These are phyloP conservation scores for Tetrapisispora namnaoensis DNA, from an alignment of 805 yeast species.

Conservation along the genomic window DNA sequence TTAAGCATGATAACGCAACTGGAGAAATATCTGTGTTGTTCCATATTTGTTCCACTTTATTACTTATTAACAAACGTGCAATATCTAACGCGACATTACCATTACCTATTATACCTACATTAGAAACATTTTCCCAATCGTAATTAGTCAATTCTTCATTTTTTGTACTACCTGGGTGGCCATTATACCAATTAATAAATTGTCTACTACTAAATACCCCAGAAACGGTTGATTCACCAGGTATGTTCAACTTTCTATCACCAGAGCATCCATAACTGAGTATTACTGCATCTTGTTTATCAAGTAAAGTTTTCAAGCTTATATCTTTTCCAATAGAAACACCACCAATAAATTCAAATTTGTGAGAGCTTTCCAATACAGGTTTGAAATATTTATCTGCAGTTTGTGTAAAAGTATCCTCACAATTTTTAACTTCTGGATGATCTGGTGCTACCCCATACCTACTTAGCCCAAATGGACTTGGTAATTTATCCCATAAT, in stretches of 20 bases:
- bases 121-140: conserved; percentile 48
- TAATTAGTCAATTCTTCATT: conserved; percentile 36
- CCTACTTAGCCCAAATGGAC: conserved; percentile 85
- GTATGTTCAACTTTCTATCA: conserved; percentile 39
- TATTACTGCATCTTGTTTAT: conserved; percentile 61
- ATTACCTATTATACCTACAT: conserved; percentile 82
- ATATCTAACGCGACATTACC: conserved; percentile 95
- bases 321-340: conserved; percentile 58
- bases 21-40: conserved; percentile 60
- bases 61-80: conserved; percentile 63
- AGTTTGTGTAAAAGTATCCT: conserved; percentile 53
- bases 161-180: conserved; percentile 49
- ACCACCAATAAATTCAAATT: conserved; percentile 61
- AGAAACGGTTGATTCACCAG: conserved; percentile 44
- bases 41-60: conserved; percentile 43
- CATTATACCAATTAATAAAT: conserved; percentile 96
- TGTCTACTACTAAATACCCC: conserved; percentile 75
- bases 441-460: conserved; percentile 99
- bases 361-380: conserved; percentile 17
- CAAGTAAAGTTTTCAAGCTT: conserved; percentile 37
- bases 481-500: conserved; percentile 74
- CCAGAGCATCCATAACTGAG: conserved; percentile 78
- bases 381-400: conserved; percentile 16
- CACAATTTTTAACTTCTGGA: conserved; percentile 86
- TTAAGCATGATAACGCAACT: conserved; percentile 47